phyloP scores from a whole-genome alignment of 1,139 yeast species.

The Scheffersomyces titani region DNA sequence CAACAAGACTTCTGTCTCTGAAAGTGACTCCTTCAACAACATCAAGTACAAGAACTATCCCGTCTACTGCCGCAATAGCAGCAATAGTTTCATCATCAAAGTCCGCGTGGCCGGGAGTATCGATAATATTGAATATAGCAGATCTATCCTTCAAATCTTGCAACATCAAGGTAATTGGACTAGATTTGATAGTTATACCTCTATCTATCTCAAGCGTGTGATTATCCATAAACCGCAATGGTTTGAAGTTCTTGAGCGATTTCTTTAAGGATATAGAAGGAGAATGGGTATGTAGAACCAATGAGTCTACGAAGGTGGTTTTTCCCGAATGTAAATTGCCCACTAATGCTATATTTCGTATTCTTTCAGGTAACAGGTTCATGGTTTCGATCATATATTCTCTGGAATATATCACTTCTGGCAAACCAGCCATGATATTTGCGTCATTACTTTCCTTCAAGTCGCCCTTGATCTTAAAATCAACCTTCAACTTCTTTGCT shows the following conservation, averaged over 20 bases:
- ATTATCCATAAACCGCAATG: conserved; percentile 68
- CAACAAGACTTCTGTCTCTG: conserved; percentile 50
- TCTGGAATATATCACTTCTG: conserved; percentile 61
- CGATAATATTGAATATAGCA: conserved; percentile 62
- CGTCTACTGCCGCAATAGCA: conserved; percentile 62
- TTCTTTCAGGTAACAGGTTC: conserved; percentile 56
- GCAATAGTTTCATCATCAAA: conserved; percentile 74
- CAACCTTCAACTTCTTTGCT: conserved; percentile 48
- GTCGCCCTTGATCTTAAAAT: conserved; percentile 28
- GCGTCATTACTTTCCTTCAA: conserved; percentile 11
- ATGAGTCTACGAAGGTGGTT: conserved; percentile 71
- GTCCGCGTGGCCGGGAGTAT: conserved; percentile 90
- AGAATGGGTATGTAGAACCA: conserved; percentile 54
- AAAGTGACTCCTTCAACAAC: conserved; percentile 77
- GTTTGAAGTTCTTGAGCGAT: conserved; percentile 35
- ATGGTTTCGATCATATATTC: conserved; percentile 58
- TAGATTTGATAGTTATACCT: conserved; percentile 65
- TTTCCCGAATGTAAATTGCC: conserved; percentile 90
- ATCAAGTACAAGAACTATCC: conserved; percentile 73
- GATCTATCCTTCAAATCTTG: conserved; percentile 59
- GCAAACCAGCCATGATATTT: conserved; percentile 37
- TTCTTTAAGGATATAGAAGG: conserved; percentile 27
- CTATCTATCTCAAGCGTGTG: conserved; percentile 69
- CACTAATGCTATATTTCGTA: conserved; percentile 77
- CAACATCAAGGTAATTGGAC: conserved; percentile 65